phyloP scores from a whole-genome alignment of 768 basidiomycete species.

The Hygrophorus pudorinus region DNA sequence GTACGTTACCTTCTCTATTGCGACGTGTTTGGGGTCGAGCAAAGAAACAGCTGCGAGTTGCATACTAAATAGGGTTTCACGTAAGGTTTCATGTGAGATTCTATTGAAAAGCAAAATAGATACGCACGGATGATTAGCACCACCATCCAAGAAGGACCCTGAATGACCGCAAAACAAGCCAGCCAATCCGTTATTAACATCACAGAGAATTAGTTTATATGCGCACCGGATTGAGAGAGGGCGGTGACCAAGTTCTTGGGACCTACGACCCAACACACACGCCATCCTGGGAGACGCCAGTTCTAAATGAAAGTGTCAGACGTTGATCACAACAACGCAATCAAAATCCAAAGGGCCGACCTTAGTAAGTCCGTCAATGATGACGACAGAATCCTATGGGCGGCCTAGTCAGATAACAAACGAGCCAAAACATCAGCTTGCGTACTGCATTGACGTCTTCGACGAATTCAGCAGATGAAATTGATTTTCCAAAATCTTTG shows the following conservation, averaged over 20 bases:
- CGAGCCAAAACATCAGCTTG: constrained; percentile 2
- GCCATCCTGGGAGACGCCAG: constrained; percentile 93
- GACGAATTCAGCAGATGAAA: constrained; percentile 77
- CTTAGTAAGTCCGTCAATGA: constrained; percentile 92
- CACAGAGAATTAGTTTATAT: not conserved
- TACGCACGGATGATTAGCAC: constrained; percentile 83
- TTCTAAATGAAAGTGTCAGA: constrained; percentile 40
- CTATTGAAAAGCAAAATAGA: not conserved
- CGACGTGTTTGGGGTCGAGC: constrained; percentile 60
- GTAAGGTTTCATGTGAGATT: not conserved
- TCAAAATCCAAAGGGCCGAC: constrained; percentile 21
- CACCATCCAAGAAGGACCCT: constrained; percentile 90
- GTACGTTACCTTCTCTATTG: constrained; percentile 49
- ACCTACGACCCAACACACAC: constrained; percentile 88
- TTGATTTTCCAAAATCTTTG: constrained; percentile 61
- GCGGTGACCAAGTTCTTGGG: constrained; percentile 85
- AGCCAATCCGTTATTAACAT: not conserved
- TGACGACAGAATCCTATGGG: constrained; percentile 60
- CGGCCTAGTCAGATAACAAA: not conserved
- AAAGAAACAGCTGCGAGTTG: constrained; percentile 85
- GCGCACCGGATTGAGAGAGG: constrained; percentile 74
- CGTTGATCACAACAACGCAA: not conserved
- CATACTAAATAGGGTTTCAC: constrained; percentile 32
- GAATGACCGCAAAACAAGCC: not conserved
- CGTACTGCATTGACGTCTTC: constrained; percentile 73